Evolutionary conservation across 768 basidiomycete species (phyloP).

Genomic region (Mycena amicta): DNA sequence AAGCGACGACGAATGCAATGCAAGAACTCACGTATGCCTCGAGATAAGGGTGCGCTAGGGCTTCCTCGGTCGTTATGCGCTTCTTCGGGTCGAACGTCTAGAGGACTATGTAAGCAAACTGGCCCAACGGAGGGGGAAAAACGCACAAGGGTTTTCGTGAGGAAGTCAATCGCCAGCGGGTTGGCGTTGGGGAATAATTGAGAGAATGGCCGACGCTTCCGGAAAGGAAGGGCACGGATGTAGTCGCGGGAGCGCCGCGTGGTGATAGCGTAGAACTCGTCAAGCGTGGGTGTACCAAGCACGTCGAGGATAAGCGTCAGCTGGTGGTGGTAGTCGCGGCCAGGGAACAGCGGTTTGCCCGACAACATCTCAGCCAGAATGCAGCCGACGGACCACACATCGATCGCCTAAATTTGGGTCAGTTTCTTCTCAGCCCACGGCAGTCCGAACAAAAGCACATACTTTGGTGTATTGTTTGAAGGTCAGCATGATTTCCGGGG

Average conservation of each 20-base stretch:
- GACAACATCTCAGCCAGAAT: constrained; percentile 97
- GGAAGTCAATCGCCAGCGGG: constrained; percentile 71
- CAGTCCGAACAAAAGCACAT: constrained; percentile 10
- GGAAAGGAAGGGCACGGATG: constrained; percentile 91
- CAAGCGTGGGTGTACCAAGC: constrained; percentile 93
- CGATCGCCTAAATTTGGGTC: constrained; percentile 80
- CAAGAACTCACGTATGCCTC: too few species aligned
- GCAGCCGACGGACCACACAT: constrained; percentile 87
- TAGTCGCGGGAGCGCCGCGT: constrained; percentile 92
- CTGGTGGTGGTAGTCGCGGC: constrained; percentile 96
- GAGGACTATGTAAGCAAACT: background rate
- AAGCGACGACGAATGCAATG: too few species aligned
- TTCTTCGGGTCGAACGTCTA: constrained; percentile 98
- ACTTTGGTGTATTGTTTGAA: constrained; percentile 96
- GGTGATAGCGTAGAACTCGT: constrained; percentile 97
- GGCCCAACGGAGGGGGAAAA: background rate
- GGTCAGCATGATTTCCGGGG: constrained; percentile 99
- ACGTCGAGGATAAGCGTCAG: constrained; percentile 94
- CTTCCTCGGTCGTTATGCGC: constrained; percentile 91
- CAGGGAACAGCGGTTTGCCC: constrained; percentile 95
- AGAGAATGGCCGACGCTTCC: constrained; percentile 81
- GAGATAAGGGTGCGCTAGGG: constrained; percentile 91
- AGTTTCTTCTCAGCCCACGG: too few species aligned
- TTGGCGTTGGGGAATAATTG: constrained; percentile 90
- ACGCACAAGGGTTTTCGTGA: constrained; percentile 19